These are phyloP conservation scores for Senna siamea DNA, from an alignment of 306 rosid genomes.

Conservation along the genomic window DNA sequence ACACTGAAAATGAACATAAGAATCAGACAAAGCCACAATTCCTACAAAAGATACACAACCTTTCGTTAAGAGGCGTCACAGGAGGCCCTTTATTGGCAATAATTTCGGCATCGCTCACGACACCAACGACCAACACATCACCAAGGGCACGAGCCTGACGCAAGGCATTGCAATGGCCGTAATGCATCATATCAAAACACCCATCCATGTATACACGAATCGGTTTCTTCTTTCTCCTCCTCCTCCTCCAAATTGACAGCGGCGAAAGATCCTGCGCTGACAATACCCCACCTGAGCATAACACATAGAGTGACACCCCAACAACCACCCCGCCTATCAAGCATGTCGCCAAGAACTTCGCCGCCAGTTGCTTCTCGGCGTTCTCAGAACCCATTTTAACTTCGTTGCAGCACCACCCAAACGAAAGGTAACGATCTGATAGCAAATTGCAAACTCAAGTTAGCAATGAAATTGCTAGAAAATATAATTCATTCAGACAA, in stretches of 20 bases:
- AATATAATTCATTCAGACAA: background rate
- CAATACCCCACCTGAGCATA: constrained; percentile 32
- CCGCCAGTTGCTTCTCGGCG: constrained; percentile 45
- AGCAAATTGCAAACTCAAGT: background rate
- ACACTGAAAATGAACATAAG: background rate
- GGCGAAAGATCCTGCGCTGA: constrained; percentile 32
- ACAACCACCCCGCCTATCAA: constrained; percentile 68
- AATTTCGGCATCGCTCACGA: constrained; percentile 94
- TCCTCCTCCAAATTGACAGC: constrained; percentile 46
- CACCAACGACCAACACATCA: constrained; percentile 89
- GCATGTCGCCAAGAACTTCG: constrained; percentile 61
- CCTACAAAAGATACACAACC: constrained; percentile 15
- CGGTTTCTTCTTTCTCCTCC: constrained; percentile 60
- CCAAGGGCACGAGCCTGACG: constrained; percentile 99
- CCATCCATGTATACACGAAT: constrained; percentile 98
- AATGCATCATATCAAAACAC: constrained; percentile 99
- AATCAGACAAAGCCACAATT: background rate
- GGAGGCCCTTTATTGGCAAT: constrained; percentile 98
- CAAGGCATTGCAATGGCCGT: constrained; percentile 96
- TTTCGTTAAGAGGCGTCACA: constrained; percentile 82
- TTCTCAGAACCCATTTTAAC: constrained; percentile 49
- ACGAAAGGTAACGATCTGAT: background rate
- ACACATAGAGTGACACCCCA: constrained; percentile 55
- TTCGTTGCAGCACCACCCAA: too few relatives aligned
- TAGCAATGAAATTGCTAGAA: constrained; percentile 23